Evolutionary conservation across 2,329 filamentous ascomycete species (phyloP).

Genomic region (Zymoseptoria brevis): DNA sequence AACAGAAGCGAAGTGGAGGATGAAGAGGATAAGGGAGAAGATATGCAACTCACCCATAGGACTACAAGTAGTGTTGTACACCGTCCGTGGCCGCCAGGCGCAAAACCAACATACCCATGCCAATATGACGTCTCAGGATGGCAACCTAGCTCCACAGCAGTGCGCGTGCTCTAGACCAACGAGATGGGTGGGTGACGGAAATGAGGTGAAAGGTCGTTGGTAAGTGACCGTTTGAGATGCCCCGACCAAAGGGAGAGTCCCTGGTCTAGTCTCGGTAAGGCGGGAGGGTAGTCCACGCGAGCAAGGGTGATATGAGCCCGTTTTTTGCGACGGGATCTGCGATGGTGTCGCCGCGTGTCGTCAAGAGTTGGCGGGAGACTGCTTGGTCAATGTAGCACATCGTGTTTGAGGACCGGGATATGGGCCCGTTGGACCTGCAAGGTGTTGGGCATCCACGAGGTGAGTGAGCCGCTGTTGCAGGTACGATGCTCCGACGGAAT

Average conservation of each 20-base stretch:
- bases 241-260: not conserved
- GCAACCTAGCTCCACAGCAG: too few relatives aligned
- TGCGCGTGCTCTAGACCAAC: not conserved
- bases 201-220: too few relatives aligned
- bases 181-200: not conserved
- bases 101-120: not conserved
- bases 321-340: not conserved
- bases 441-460: not conserved
- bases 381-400: not conserved
- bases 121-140: not conserved
- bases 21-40: not conserved
- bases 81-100: not conserved
- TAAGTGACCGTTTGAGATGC: not conserved
- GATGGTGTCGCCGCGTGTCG: not conserved
- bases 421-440: not conserved
- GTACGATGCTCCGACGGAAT: not conserved
- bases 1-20: not conserved
- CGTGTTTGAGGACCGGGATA: not conserved
- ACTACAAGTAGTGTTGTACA: not conserved
- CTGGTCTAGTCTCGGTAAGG: not conserved
- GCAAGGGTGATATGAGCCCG: not conserved
- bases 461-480: not conserved
- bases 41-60: not conserved
- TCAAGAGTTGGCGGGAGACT: not conserved
- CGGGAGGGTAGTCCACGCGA: not conserved